Evolutionary conservation across 768 basidiomycete species (phyloP).

Genomic region (Multifurca ochricompacta): DNA sequence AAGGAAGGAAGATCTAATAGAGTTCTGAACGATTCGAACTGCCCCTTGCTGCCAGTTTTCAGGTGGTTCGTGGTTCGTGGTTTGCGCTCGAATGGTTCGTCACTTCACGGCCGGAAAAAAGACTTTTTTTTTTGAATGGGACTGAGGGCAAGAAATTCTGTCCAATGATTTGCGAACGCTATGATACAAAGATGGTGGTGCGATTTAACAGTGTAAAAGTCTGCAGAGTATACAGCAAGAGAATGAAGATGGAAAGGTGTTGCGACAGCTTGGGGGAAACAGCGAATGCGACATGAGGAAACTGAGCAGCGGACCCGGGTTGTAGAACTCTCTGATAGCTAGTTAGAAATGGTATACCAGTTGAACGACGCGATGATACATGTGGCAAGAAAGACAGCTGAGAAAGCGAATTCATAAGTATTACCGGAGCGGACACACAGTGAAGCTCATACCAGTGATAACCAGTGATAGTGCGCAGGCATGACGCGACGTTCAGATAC

Average conservation of each 20-base stretch:
- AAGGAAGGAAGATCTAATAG: background rate
- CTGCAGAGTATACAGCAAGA: conserved; percentile 6
- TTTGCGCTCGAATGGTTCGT: background rate
- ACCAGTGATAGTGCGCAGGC: background rate
- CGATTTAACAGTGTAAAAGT: conserved; percentile 6
- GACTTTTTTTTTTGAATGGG: background rate
- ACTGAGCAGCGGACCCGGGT: background rate
- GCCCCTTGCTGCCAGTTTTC: background rate
- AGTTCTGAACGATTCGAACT: background rate
- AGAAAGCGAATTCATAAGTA: background rate
- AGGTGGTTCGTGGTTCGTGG: background rate
- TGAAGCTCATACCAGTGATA: background rate
- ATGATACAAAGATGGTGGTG: conserved; percentile 12
- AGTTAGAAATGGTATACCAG: conserved; percentile 7
- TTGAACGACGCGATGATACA: background rate
- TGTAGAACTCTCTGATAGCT: background rate
- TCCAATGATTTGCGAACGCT: conserved; percentile 1
- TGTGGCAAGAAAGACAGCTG: background rate
- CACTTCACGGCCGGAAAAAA: background rate
- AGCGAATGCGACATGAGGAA: conserved; percentile 1
- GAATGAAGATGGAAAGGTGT: background rate
- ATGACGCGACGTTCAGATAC: background rate
- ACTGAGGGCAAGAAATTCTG: background rate
- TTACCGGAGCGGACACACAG: background rate
- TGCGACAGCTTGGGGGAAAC: background rate